Base-by-base conservation (phyloP, 2,329 filamentous ascomycete genomes). In the Fusarium sulawesiense region DNA sequence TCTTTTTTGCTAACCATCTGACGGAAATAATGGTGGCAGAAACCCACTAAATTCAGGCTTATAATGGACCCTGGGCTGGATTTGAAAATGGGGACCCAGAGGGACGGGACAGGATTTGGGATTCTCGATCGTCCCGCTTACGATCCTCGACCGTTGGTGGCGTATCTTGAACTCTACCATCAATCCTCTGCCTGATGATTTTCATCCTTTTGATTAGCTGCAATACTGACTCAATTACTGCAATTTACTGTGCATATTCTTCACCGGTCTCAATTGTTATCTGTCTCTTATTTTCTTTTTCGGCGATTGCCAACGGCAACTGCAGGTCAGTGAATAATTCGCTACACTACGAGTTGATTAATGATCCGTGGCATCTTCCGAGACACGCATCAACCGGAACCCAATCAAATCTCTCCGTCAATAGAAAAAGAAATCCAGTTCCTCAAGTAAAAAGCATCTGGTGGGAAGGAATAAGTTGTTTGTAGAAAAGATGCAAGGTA, bases 81-180 rank as follows among this genome's bases (percentile, higher is more conserved):
- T n/a, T 32, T 42, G 37, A 44, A 25, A 27, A 51, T 62, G 41
- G 50, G 57, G 63, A 66, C 47, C 63, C 63, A 66, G 61, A 55
- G 42, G 25, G 8, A 66, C 13, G 63, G 61, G 55, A 49, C 47
- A 54, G 53, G 34, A 66, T 53, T 45, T 65, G 62, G 60, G 63
- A 66, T 66, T 66, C 30, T 53, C 61, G 61, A 66, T 66, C 63
- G 63, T 66, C 61, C 63, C 63, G 63, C 63, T 54, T 49, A 20
- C 48, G 63, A 66, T 66, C 62, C 48, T 40, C 37, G 54, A 60
- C 63, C 55, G 63, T 66, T 66, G 37, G 61, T 66, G 63, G 63
- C 62, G 63, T 42, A 32, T 64, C 44, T 60, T 20, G 25, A 42
- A 37, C 27, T 51, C 23, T 41, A 27, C n/a, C 46, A 34, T 34